Evolutionary conservation across 139 green algal species (phyloP), one percentile per base, ranked within the genome.

Genomic region (Pseudopediastrum boryanum): DNA sequence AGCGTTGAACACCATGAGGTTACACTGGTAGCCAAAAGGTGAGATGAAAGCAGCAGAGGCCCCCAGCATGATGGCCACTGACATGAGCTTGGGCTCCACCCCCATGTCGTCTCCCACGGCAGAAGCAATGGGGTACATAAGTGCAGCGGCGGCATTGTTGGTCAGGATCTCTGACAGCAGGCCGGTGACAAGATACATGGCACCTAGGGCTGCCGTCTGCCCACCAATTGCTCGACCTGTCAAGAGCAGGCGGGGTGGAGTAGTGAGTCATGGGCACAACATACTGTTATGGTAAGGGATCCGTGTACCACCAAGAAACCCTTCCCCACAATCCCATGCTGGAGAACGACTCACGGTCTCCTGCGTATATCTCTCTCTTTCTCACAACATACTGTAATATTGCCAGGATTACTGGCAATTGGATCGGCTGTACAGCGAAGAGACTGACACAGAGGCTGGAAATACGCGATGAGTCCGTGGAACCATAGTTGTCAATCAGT

Each of bases 11-110:
- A 56, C 46, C 46, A 56, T 56, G 46, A 56, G 46, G 46, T 56
- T 56, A 56, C 63, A 71, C 77, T 94, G 89, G 83, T 94, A 94
- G 56, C 77, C 76, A 80, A 89, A 90, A 8, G 87, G 89, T 31
- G 75, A 84, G 39, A 86, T 77, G 71, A 91, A 93, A 42, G 67
- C 81, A 0, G 87, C 85, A 2, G 83, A 90, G 0, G 85, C 87
- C 29, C 81, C 89, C 8, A 89, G 75, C 85, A 89, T 89, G 75
- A 84, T 73, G 13, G 79, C 75, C 8, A 83, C 51, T 8, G 68
- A 78, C 59, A 80, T 85, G 16, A 83, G 62, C 0, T 46, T 61
- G 25, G 73, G 70, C 23, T 46, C n/a, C 29, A 85, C 35, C 36
- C 75, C 79, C 12, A 89, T 67, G 0, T 50, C 25, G 23, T 86